Evolutionary conservation across 163 green algal genomes (phyloP).

Genomic region (Prototheca wickerhamii): DNA sequence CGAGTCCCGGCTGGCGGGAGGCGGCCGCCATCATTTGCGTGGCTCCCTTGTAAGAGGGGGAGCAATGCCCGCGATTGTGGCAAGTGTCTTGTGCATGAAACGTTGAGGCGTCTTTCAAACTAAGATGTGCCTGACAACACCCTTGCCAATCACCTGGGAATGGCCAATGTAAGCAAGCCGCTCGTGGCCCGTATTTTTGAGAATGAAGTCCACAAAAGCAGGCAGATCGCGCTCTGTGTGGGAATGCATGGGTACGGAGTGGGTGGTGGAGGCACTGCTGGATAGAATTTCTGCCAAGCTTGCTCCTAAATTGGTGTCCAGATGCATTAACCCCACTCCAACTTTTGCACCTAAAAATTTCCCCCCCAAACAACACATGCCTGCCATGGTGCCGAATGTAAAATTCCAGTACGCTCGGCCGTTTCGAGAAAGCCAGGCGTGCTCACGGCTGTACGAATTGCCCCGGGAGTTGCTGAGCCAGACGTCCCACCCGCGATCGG

Average conservation of each 20-base stretch:
- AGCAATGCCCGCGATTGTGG: too few relatives aligned
- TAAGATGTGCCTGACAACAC: too few relatives aligned
- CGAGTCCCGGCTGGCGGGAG: conserved; percentile 3
- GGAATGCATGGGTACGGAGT: too few relatives aligned
- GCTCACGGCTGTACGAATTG: conserved; percentile 52
- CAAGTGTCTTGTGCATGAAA: background rate
- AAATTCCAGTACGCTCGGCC: conserved; percentile 56
- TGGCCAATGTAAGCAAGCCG: conserved; percentile 41
- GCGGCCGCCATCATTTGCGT: conserved; percentile 53
- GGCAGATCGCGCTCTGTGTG: background rate
- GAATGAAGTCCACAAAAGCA: background rate
- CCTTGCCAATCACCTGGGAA: conserved; percentile 65
- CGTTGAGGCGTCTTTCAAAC: too few relatives aligned
- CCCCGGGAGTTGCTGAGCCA: conserved; percentile 78
- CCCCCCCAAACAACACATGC: background rate
- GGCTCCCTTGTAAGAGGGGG: conserved; percentile 36
- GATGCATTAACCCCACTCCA: too few relatives aligned
- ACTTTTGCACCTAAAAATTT: too few relatives aligned
- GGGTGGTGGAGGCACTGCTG: too few relatives aligned
- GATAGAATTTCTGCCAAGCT: background rate
- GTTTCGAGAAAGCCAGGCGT: conserved; percentile 32
- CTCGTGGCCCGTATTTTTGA: background rate
- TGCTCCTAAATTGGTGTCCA: too few relatives aligned
- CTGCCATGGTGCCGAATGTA: conserved; percentile 54
- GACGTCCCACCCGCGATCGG: conserved; percentile 86